Evolutionary conservation across 192 early-diverging fungal species (phyloP), one percentile per base, ranked within the genome.

Genomic region (Linnemannia hyalina): DNA sequence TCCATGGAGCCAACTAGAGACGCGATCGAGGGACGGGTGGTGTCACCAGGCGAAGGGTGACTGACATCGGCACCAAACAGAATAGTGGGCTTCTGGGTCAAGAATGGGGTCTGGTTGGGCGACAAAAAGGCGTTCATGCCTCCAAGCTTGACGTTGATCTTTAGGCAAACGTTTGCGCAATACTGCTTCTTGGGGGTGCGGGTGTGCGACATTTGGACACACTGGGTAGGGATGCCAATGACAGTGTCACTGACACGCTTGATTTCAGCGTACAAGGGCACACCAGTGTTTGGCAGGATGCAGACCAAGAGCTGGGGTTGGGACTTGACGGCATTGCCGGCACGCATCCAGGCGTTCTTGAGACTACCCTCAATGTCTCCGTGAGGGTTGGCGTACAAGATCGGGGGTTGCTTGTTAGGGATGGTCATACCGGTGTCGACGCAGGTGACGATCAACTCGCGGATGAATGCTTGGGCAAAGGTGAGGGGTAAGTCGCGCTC

Each of bases 111-210:
- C 70, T 96, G 90, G 13, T 82, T 52, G 38, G 88, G 88, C 0
- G 73, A 83, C 54, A 99, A 85, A 78, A 90, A 94, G 40, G 93
- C 90, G 89, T 98, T 98, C 90, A 94, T 94, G 60, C 97, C 97
- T 70, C 97, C 97, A 10, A 99, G 92, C 90, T 99, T 98, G 42
- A 95, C 92, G 88, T 99, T 99, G 74, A 98, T 93, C 91, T 99
- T 99, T 36, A 99, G 89, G 76, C 94, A 97, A 22, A 99, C 94
- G 76, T 99, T 99, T 22, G 98, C 98, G 78, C 96, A 97, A 91
- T 99, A 99, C 89, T 98, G 97, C 54, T 93, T 83, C 85, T 95
- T 97, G 29, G 95, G 90, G 32, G 89, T 82, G 82, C 91, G 91
- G 82, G 96, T 91, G 76, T 97, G 93, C 85, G 93, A 96, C 23